Evolutionary conservation across 2,329 filamentous ascomycete genomes (phyloP), one percentile per base, ranked within the genome.

Genomic region (Fusarium sp.): DNA sequence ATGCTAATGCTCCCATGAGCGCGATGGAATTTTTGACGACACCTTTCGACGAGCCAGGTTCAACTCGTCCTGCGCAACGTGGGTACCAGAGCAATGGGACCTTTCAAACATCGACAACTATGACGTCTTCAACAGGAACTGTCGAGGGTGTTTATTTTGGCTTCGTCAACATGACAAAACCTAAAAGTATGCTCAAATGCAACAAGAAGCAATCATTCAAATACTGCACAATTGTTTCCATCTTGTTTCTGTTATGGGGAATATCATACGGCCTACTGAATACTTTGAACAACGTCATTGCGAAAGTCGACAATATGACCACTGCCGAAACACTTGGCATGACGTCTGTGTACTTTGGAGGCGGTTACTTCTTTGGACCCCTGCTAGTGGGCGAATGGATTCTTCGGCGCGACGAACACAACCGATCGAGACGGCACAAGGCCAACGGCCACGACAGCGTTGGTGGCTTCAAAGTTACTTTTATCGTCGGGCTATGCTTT

Each of bases 221-320:
- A 72, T 94, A 94, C 72, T 91, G 93, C 77, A 87, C 89, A 22
- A 86, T 94, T 72, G 94, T 97, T 28, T 94, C 93, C 3, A 88
- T 95, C 12, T 85, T 98, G 0, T 97, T 98, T 83, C 91, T 97
- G 73, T 85, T 98, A 6, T 97, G 94, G 95, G 95, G 95, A 0
- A 92, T 98, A 66, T 95, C 94, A 0, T 98, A 98, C 76, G 95
- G 95, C 1, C 87, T 98, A 5, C 85, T 98, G 11, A 94, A 96
- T 77, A 92, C 92, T 0, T 87, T 98, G 34, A 97, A 97, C 79
- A 88, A 87, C 26, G 90, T 90, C 30, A 91, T 94, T 59, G 89
- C 92, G 41, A 79, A 82, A 18, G 88, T 94, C 11, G 88, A 91
- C 20, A 78, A 87, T 28, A 91, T 93, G 86, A 88, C 85, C 2